Evolutionary conservation across 768 basidiomycete species (phyloP), one percentile per base, ranked within the genome.

Genomic region (Candolleomyces aberdarensis): DNA sequence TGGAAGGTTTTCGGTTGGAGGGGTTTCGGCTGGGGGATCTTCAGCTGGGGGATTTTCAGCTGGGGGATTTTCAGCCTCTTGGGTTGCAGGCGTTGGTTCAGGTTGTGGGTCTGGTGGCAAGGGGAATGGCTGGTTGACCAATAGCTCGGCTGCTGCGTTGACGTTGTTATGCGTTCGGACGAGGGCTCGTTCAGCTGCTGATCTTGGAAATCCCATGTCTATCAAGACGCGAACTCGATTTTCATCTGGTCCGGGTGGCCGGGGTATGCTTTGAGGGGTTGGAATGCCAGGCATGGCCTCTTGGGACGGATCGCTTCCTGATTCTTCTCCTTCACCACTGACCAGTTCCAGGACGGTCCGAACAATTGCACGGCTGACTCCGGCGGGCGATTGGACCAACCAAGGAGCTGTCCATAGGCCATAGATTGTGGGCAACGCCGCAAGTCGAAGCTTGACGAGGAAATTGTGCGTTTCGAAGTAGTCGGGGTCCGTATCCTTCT

Each of bases 191-290:
- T 92, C 91, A 1, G 88, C 93, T 13, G 92, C 92, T 46, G 85
- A 83, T n/a, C 94, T 86, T 40, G 90, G 86, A 78, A 98, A 99
- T 50, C 97, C 97, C 97, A 99, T 98, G 67, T 98, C 97, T 10
- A 85, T 88, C 58, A 98, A 79, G 67, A 94, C 90, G 55, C 85
- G 83, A 57, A 98, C 85, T 40, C 89, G 85, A 50, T 80, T 81
- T 70, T 95, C 93, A 70, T 94, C 91, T 0, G 89, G 84, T 13
- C 80, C 85, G 62, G 79, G 74, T 62, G 71, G 71, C 22, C 74
- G 76, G 20, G 74, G 68, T 44, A 72, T 64, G 26, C 65, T 66
- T 40, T 74, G 66, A 22, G 66, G 60, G 32, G 74, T 53, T 22
- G 46, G 41, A 44, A 43, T 46, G 29, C 17, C 36, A 3, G 36